Evolutionary conservation across 2,329 filamentous ascomycete species (phyloP), one percentile per base, ranked within the genome.

Genomic region (Verticillium dahliae): DNA sequence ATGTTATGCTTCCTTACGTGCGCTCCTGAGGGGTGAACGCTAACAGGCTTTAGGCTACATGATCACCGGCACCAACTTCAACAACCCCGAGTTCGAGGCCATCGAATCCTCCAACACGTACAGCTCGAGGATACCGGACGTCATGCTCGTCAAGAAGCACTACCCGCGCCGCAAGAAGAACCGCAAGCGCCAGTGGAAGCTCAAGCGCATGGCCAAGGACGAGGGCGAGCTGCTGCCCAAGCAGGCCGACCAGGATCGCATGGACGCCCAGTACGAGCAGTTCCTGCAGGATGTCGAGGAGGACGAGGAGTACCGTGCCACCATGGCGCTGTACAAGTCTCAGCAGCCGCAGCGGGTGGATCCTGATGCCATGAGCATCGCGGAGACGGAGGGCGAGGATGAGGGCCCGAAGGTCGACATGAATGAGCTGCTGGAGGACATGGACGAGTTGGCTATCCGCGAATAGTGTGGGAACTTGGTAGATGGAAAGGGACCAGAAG

Each of bases 241-340:
- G 80, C 92, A 97, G 78, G 82, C 91, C 63, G 93, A 98, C 72
- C 90, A 94, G 72, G 91, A 93, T 63, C 87, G 88, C 65, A 87
- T 96, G 80, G 93, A 98, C 72, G 85, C 89, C 67, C 95, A 99
- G 76, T 99, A 96, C 77, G 95, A 99, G 80, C 86, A 93, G 85
- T 99, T 99, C 86, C 79, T 99, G 81, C 89, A 90, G 56, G 95
- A 99, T 74, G 91, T 99, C 11, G 96, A 99, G 77, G 93, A 98
- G 73, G 95, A 99, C 73, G 84, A 90, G 59, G 95, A 99, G 71
- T 81, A 97, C 67, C 84, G 95, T 61, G 85, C 88, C 54, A 92
- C 92, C 1, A 80, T 99, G 72, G 90, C 91, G 56, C 74, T 99
- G 69, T 99, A 97, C 80, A 97, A 94, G 79, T 83, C 81, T 64